A percentile compares a stretch with the other conserved stretches of the same genome.
These are phyloP conservation scores for Corinectria fuckeliana DNA, from an alignment of 2,329 filamentous ascomycete species.

Conservation along the genomic window DNA sequence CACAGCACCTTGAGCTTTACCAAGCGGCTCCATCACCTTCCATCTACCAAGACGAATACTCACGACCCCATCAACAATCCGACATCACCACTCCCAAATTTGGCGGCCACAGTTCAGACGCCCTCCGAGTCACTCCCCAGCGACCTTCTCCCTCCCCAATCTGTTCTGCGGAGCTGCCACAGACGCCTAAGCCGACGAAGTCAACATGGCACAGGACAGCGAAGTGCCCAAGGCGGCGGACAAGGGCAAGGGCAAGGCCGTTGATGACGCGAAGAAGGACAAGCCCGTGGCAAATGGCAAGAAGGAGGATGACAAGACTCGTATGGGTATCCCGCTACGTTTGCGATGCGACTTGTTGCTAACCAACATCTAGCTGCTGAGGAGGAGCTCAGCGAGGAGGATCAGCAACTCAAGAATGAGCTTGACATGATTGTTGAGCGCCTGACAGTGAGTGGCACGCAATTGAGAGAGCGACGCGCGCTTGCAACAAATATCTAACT, in stretches of 20 bases:
- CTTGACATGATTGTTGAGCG: constrained; percentile 98
- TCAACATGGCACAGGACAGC: constrained; percentile 90
- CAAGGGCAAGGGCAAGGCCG: constrained; percentile 96
- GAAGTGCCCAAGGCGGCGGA: constrained; percentile 83
- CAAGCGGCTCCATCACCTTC: constrained; percentile 48
- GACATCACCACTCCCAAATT: constrained; percentile 19
- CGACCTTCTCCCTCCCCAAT: constrained; percentile 19
- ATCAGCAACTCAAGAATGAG: constrained; percentile 97
- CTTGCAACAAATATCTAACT: constrained; percentile 24
- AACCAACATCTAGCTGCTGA: constrained; percentile 46
- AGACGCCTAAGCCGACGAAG: constrained; percentile 41
- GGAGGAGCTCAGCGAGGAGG: constrained; percentile 97
- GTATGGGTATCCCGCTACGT: constrained; percentile 43
- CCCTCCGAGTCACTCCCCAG: constrained; percentile 5
- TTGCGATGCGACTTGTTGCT: constrained; percentile 27
- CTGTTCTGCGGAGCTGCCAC: constrained; percentile 32
- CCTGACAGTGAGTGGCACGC: constrained; percentile 69
- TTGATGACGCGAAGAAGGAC: constrained; percentile 72
- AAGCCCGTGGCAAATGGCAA: constrained; percentile 75
- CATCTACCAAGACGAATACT: constrained; percentile 40
- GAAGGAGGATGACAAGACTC: constrained; percentile 74
- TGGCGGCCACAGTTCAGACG: constrained; percentile 13
- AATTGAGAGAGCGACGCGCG: not conserved
- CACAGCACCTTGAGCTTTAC: constrained; percentile 44
- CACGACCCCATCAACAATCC: constrained; percentile 30